Evolutionary conservation across 345 rosid species (phyloP).

Genomic region (Ricinus communis): DNA sequence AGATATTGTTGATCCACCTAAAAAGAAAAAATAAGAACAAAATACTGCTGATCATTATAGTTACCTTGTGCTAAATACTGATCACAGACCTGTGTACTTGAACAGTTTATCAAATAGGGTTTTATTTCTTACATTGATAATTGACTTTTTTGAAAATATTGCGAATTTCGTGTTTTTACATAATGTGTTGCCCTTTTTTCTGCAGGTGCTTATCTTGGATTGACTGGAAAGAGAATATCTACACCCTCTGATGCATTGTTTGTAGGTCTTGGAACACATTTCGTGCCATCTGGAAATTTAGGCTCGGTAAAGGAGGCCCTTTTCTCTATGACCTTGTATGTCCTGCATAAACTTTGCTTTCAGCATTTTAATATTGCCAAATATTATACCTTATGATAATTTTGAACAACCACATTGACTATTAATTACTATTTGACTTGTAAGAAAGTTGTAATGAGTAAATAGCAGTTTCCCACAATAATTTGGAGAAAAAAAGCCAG

Average conservation of each 20-base stretch:
- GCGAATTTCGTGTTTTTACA: neutral
- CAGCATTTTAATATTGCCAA: neutral
- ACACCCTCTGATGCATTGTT: slow-evolving; percentile 85
- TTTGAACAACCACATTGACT: neutral
- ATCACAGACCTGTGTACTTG: too few species aligned
- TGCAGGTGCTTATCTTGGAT: slow-evolving; percentile 87
- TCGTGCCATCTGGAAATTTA: slow-evolving; percentile 69
- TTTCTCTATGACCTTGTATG: slow-evolving; percentile 61
- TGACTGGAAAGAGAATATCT: slow-evolving; percentile 86
- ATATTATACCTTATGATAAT: neutral
- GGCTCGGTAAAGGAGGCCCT: slow-evolving; percentile 67
- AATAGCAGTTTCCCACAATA: neutral
- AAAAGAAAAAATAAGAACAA: too few species aligned
- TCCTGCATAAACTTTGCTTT: slow-evolving; percentile 9
- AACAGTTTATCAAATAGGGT: neutral
- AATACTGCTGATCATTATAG: neutral
- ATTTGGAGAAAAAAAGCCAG: neutral
- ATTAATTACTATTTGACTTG: too few species aligned
- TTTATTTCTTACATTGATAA: neutral
- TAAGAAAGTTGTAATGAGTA: neutral
- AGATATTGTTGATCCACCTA: too few species aligned
- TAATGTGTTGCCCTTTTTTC: slow-evolving; percentile 6
- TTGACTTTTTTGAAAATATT: neutral
- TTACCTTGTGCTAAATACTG: too few species aligned
- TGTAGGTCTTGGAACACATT: slow-evolving; percentile 83